phyloP scores from a whole-genome alignment of 2,329 filamentous ascomycete genomes.

The Acephala macrosclerotiorum region DNA sequence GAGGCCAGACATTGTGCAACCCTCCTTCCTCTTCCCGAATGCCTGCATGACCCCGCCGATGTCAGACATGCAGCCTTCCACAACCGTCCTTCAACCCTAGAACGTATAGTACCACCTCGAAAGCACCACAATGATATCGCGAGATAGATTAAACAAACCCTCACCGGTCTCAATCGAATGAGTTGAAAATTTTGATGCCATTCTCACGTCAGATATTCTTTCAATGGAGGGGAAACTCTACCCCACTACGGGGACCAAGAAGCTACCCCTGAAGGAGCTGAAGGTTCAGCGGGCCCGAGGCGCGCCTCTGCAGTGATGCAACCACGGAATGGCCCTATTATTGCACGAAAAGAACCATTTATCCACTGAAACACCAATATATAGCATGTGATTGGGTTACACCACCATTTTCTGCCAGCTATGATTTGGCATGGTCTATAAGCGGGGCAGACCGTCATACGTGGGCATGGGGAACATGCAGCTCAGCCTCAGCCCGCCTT shows the following conservation, averaged over 20 bases:
- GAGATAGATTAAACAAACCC: not conserved
- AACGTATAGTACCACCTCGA: not conserved
- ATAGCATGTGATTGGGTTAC: conserved; percentile 3
- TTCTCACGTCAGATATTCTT: conserved; percentile 16
- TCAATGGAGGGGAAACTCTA: not conserved
- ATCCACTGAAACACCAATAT: not conserved
- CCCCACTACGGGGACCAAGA: not conserved
- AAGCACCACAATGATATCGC: not conserved
- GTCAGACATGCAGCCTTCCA: not conserved
- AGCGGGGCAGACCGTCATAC: not conserved
- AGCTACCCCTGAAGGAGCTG: not conserved
- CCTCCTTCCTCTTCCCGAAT: not conserved
- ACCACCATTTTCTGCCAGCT: not conserved
- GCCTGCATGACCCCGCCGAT: not conserved
- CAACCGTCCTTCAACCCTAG: not conserved
- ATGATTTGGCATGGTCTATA: not conserved
- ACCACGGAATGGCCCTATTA: not conserved
- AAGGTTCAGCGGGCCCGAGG: conserved; percentile 4
- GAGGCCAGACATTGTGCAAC: not conserved
- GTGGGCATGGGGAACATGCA: not conserved
- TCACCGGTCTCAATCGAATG: not conserved
- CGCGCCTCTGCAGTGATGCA: not conserved
- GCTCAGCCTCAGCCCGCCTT: conserved; percentile 10
- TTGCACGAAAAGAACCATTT: conserved; percentile 1
- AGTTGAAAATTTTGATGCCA: not conserved